Evolutionary conservation across 768 basidiomycete genomes (phyloP).

Genomic region (Suillus clintonianus): DNA sequence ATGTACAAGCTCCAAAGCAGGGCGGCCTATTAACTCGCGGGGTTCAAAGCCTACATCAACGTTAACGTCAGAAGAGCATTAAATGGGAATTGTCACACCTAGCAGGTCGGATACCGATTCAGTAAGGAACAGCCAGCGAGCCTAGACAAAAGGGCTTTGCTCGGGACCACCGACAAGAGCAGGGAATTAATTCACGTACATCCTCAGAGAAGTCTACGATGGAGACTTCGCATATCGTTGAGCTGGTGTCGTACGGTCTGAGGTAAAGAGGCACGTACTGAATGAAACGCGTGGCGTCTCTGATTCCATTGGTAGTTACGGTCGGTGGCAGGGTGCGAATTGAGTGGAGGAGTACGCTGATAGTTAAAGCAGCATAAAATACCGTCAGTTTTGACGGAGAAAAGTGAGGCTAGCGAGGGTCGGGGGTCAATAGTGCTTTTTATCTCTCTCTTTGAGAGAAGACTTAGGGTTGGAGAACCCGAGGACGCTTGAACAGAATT

Average conservation of each 20-base stretch:
- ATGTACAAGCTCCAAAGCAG: conserved; percentile 77
- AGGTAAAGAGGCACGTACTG: conserved; percentile 50
- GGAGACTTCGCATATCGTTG: conserved; percentile 49
- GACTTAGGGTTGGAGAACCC: background rate
- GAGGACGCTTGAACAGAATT: conserved; percentile 3
- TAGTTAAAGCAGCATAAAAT: background rate
- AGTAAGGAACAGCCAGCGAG: conserved; percentile 67
- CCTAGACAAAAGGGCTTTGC: conserved; percentile 39
- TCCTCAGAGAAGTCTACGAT: conserved; percentile 82
- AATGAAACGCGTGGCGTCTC: conserved; percentile 70
- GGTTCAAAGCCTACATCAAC: conserved; percentile 67
- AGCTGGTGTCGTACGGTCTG: conserved; percentile 8
- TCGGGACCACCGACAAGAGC: background rate
- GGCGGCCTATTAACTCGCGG: conserved; percentile 64
- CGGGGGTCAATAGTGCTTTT: background rate
- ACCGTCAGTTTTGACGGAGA: background rate
- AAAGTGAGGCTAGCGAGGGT: background rate
- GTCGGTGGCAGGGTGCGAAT: background rate
- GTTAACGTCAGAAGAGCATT: background rate
- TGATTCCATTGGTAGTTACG: conserved; percentile 37
- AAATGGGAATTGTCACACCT: conserved; percentile 37
- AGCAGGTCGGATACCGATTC: conserved; percentile 66
- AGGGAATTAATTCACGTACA: conserved; percentile 36
- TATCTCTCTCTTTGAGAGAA: background rate
- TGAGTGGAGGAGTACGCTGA: background rate